These are phyloP conservation scores for Primulina tabacum DNA, from an alignment of 257 asterid species.

Conservation along the genomic window DNA sequence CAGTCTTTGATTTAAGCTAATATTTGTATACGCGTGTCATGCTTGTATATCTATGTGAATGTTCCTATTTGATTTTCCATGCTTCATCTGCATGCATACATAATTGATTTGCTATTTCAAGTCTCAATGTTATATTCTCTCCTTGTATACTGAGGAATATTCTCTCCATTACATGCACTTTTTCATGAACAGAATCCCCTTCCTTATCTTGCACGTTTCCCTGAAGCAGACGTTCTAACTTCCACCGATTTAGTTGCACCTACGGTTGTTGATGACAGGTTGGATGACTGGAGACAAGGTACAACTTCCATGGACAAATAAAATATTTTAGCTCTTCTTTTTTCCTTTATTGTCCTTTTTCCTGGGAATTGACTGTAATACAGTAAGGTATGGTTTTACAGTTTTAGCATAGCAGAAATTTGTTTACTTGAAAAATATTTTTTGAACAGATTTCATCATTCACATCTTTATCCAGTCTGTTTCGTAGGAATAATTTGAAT, in stretches of 20 bases:
- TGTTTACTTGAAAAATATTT: too few species aligned
- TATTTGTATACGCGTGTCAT: background rate
- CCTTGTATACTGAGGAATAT: background rate
- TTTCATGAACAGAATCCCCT: constrained; percentile 78
- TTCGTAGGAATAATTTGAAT: background rate
- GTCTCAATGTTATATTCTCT: background rate
- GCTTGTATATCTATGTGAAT: background rate
- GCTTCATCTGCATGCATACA: constrained; percentile 1
- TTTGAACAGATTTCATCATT: background rate
- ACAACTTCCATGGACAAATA: constrained; percentile 29
- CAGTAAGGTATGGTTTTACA: constrained; percentile 3
- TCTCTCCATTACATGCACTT: constrained; percentile 24
- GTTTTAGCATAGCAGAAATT: background rate
- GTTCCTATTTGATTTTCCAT: constrained; percentile 1
- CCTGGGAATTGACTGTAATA: constrained; percentile 17
- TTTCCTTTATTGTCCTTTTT: constrained; percentile 18
- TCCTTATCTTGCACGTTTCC: constrained; percentile 90
- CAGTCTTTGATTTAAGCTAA: background rate
- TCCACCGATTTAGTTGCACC: constrained; percentile 93
- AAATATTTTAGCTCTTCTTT: constrained; percentile 21
- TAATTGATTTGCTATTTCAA: constrained; percentile 13
- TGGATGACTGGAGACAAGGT: constrained; percentile 95
- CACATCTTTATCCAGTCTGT: background rate
- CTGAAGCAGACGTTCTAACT: constrained; percentile 95
- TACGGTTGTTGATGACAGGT: constrained; percentile 81